Evolutionary conservation across 768 basidiomycete species (phyloP).

Genomic region (Kockovaella imperatae): DNA sequence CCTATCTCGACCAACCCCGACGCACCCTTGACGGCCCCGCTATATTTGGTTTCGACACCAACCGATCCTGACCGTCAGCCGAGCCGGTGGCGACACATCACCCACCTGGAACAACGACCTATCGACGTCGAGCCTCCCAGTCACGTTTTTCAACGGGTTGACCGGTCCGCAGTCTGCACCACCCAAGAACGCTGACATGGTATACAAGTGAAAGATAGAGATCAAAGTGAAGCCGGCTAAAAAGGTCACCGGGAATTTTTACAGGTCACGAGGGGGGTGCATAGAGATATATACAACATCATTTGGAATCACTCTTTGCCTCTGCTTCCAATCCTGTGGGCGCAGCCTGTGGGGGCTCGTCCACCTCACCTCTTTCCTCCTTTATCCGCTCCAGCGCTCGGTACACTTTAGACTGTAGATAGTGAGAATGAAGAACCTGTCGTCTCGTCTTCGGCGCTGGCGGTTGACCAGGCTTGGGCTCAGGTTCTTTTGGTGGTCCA

Average conservation of each 20-base stretch:
- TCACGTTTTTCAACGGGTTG: constrained; percentile 29
- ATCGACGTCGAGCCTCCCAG: constrained; percentile 28
- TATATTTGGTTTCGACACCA: constrained; percentile 20
- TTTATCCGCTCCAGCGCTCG: constrained; percentile 91
- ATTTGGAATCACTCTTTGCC: no score
- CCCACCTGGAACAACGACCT: constrained; percentile 23
- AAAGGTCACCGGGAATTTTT: no score
- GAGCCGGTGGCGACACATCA: neutral
- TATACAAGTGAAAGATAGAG: no score
- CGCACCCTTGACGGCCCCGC: constrained; percentile 20
- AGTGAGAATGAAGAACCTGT: constrained; percentile 60
- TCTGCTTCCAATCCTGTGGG: no score
- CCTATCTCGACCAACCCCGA: neutral
- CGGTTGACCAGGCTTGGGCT: constrained; percentile 26
- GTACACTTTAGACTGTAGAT: constrained; percentile 94
- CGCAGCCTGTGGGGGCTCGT: no score
- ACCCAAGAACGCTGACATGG: constrained; percentile 27
- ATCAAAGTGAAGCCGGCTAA: no score
- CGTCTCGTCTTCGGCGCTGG: constrained; percentile 7
- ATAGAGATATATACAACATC: no score
- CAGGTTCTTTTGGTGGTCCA: constrained; percentile 56
- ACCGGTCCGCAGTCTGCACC: constrained; percentile 33
- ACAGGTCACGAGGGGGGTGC: no score
- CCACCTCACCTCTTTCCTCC: constrained; percentile 56
- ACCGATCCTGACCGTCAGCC: constrained; percentile 19